Conservation (phyloP, 768 basidiomycete species). For the Leucocoprinus sp. region DNA sequence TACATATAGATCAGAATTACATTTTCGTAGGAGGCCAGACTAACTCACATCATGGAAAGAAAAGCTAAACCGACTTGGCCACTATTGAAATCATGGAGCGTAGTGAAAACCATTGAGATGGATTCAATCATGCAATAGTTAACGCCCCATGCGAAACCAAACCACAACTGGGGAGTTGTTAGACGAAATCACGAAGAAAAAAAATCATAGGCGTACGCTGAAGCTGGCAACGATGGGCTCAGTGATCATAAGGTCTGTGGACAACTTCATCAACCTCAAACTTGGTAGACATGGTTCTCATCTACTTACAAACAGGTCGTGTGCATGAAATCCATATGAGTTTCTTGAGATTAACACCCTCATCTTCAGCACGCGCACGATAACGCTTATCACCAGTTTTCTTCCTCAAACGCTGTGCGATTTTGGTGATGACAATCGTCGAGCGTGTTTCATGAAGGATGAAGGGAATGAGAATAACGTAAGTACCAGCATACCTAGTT, state of each 20-base stretch:
- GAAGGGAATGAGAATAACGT: slow-evolving; percentile 40
- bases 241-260: slow-evolving; percentile 51
- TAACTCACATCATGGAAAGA: slow-evolving; percentile 42
- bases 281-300: neutral
- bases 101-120: slow-evolving; percentile 34
- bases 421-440: slow-evolving; percentile 59
- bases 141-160: slow-evolving; percentile 72
- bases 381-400: slow-evolving; percentile 58
- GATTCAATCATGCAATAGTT: slow-evolving; percentile 61
- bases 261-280: neutral
- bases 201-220: slow-evolving; percentile 43
- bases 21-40: neutral
- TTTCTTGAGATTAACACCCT: slow-evolving; percentile 58
- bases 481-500: slow-evolving; percentile 23
- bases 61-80: slow-evolving; percentile 57
- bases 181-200: slow-evolving; percentile 17
- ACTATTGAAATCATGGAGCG: slow-evolving; percentile 49
- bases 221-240: slow-evolving; percentile 73
- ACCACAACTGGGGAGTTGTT: slow-evolving; percentile 43
- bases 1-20: slow-evolving; percentile 17
- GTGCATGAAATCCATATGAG: too few relatives aligned
- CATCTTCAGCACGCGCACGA: slow-evolving; percentile 45
- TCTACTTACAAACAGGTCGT: slow-evolving; percentile 56
- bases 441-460: slow-evolving; percentile 69
- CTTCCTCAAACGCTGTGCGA: slow-evolving; percentile 57